Base-by-base conservation (phyloP, 805 yeast genomes). In the Kodamaea laetipori region DNA sequence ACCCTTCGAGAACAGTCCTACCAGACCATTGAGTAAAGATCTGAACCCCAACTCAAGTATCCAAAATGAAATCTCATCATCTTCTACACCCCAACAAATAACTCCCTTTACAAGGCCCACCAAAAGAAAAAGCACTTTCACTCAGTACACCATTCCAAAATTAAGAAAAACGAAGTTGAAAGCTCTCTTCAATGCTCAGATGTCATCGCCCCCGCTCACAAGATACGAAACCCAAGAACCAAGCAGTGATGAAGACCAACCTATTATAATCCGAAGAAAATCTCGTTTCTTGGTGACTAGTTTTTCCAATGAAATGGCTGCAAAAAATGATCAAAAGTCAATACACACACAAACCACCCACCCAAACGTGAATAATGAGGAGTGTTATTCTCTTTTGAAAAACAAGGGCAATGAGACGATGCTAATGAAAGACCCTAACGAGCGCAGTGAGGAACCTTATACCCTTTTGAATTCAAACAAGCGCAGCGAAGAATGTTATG, bases 381-480 rank as follows among this genome's bases (percentile, higher is more conserved):
- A 21, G 8, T 17, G 36, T 1, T 46, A 48, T 23, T 44, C 37
- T 25, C 23, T 47, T 5, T 46, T 53, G 12, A 31, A 33, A 15
- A 46, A 53, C n/a, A n/a, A n/a, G n/a, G n/a, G n/a, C n/a, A n/a
- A n/a, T n/a, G n/a, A n/a, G n/a, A n/a, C n/a, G n/a, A n/a, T n/a
- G n/a, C n/a, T n/a, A n/a, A n/a, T n/a, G n/a, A n/a, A n/a, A n/a
- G n/a, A 21, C 24, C 24, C 24, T 6, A 21, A 21, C 24, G 8
- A 21, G 24, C 8, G 8, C 6, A 21, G 8, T 8, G 24, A 21
- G 8, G 24, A 21, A 21, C 19, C 31, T 1, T 46, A 48, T 23
- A 45, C 37, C 21, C 23, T 47, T 5, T 46, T 53, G 12, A 31
- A 21, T 8, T 8, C 24, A 21, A 21, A 21, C 24, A 6, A 21